Conservation (phyloP, 257 asterid genomes). For the Solanum lignicaule region DNA sequence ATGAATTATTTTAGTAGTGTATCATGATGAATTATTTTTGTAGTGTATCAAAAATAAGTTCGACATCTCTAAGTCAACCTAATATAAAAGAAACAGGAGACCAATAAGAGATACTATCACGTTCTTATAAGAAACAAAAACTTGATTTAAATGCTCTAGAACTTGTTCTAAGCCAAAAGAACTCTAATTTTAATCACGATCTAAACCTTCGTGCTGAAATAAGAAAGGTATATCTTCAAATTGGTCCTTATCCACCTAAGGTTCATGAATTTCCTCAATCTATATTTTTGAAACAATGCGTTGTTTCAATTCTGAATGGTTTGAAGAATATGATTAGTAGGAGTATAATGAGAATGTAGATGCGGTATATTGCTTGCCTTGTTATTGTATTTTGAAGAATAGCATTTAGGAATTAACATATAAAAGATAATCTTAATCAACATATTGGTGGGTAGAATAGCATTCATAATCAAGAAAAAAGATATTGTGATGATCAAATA, state of each 20-base stretch:
- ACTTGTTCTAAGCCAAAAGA: not conserved
- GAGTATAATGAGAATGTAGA: not conserved
- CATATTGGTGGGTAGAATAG: not conserved
- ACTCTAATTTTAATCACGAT: not conserved
- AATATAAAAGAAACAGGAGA: not conserved
- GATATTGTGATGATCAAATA: not conserved
- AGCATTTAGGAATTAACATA: not conserved
- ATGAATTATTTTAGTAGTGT: not conserved
- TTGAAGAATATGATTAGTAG: not conserved
- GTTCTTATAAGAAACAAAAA: not conserved
- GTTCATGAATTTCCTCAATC: not conserved
- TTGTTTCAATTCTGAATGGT: not conserved
- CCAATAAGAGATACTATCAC: not conserved
- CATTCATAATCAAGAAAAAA: not conserved
- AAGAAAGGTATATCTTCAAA: not conserved
- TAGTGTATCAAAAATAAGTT: not conserved
- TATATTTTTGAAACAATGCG: not conserved
- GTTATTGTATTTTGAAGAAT: not conserved
- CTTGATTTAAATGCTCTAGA: not conserved
- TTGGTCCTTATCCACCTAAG: not conserved
- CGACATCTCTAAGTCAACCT: not conserved
- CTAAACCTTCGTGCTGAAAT: not conserved
- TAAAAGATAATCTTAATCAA: not conserved
- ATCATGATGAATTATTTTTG: not conserved
- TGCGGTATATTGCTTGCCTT: not conserved